These are phyloP conservation scores for Lactifluus subvellereus DNA, from an alignment of 768 basidiomycete genomes.

Conservation along the genomic window DNA sequence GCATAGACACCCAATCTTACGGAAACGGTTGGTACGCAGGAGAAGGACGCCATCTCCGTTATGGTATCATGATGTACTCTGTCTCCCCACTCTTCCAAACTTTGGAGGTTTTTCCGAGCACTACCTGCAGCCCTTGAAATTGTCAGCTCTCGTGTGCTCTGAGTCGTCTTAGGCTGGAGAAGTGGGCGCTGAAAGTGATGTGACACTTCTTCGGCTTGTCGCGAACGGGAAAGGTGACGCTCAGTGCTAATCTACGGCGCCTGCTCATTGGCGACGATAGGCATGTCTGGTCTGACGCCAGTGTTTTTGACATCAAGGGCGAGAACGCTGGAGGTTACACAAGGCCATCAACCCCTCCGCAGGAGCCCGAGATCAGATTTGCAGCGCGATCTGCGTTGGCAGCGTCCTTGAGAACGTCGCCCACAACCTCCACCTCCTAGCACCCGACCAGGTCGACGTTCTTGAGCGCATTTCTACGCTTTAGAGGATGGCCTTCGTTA, in stretches of 20 bases:
- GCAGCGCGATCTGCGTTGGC: too few relatives aligned
- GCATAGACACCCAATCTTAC: constrained; percentile 77
- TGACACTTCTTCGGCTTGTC: constrained; percentile 87
- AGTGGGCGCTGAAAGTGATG: not conserved
- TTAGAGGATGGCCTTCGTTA: too few relatives aligned
- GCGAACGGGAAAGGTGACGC: constrained; percentile 96
- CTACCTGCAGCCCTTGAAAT: too few relatives aligned
- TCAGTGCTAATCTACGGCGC: constrained; percentile 91
- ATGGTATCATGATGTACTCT: constrained; percentile 57
- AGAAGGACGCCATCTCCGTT: constrained; percentile 98
- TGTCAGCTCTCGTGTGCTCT: too few relatives aligned
- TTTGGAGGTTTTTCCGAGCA: too few relatives aligned
- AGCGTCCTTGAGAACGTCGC: too few relatives aligned
- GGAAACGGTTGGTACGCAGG: constrained; percentile 98
- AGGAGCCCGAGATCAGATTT: too few relatives aligned
- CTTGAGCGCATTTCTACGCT: too few relatives aligned
- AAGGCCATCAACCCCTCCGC: too few relatives aligned
- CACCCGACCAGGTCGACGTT: too few relatives aligned
- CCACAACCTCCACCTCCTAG: too few relatives aligned
- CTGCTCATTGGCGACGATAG: constrained; percentile 96
- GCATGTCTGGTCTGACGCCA: constrained; percentile 97
- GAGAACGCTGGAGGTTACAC: constrained; percentile 35
- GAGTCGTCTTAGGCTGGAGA: not conserved
- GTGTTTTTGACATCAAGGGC: constrained; percentile 99
- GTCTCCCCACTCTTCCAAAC: not conserved